Evolutionary conservation across 1,284 basidiomycete species (phyloP).

Genomic region (Amanita bisporigera): DNA sequence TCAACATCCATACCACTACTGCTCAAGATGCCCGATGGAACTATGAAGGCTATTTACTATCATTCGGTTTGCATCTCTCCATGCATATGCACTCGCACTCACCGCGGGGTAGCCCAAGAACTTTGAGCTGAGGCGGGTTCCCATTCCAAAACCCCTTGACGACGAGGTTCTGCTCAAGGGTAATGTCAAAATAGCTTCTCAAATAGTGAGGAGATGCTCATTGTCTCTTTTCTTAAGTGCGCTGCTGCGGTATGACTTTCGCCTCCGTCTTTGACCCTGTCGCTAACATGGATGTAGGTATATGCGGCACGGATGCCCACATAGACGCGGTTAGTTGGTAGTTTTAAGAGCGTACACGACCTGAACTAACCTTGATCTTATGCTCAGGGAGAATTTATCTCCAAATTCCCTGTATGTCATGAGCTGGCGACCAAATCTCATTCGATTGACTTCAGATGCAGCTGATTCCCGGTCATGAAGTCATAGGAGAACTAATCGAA

Average conservation of each 20-base stretch:
- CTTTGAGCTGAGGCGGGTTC: constrained; percentile 65
- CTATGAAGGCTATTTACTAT: constrained; percentile 64
- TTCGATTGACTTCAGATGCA: constrained; percentile 33
- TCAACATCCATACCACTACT: background rate
- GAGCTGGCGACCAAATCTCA: background rate
- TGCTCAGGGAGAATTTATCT: constrained; percentile 69
- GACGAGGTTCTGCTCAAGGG: constrained; percentile 77
- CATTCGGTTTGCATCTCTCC: constrained; percentile 45
- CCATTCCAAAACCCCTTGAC: constrained; percentile 64
- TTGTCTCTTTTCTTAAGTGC: constrained; percentile 26
- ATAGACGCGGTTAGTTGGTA: constrained; percentile 57
- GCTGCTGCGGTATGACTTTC: constrained; percentile 32
- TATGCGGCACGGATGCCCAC: constrained; percentile 81
- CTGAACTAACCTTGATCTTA: background rate
- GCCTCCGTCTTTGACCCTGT: background rate
- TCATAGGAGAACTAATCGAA: constrained; percentile 70
- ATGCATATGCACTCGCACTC: background rate
- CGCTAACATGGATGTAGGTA: constrained; percentile 45
- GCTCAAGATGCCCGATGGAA: constrained; percentile 18
- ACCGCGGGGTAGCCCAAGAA: constrained; percentile 55
- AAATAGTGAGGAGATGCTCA: background rate
- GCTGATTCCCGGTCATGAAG: constrained; percentile 86
- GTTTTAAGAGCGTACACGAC: constrained; percentile 6
- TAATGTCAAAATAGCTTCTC: constrained; percentile 24
- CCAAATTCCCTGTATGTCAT: constrained; percentile 67